Base-by-base conservation (phyloP, 495 filamentous ascomycete species). In the Lepidopterella palustris region DNA sequence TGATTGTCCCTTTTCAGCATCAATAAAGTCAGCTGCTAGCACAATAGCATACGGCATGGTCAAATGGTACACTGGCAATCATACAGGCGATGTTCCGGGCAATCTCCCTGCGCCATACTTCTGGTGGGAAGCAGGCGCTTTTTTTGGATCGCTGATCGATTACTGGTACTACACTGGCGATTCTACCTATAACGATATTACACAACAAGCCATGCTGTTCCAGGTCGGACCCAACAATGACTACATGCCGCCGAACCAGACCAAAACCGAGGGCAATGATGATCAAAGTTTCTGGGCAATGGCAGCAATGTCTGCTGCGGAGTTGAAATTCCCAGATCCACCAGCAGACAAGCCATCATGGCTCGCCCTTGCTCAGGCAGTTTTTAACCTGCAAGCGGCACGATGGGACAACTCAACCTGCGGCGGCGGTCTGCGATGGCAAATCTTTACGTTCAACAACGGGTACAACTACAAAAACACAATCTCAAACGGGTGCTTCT, bases 381-480 rank as follows among this genome's bases (percentile, higher is more conserved):
- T 89, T 13, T 90, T 88, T 77, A 88, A 91, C 65, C 81, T 82
- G 3, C 86, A 89, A 66, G 79, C 74, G n/a, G 59, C 65, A 6
- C 79, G 87, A n/a, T 95, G 89, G 89, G 80, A 92, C 59, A 73
- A 74, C 15, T 62, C 64, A 0, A 80, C 77, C 1, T 96, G 91
- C 70, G 78, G 79, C 45, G 91, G 91, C 45, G 91, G 91, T 1
- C 73, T 95, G 52, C 78, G 85, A 57, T 95, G 91, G 91, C 90
- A 95, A 74, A 87, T 95, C 59, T 89, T 83, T 72, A 77, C 81
- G 8, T 91, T 88, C 72, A 89, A 92, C 74, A 83, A 76, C 24
- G 91, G 91, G 9, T 95, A 87, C 71, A 80, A 82, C 62, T 90
- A 87, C 73, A 90, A 91, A 70, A 92, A 92, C 74, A 79, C 82